phyloP scores from a whole-genome alignment of 768 basidiomycete species.

The Rhizopogon rudus region DNA sequence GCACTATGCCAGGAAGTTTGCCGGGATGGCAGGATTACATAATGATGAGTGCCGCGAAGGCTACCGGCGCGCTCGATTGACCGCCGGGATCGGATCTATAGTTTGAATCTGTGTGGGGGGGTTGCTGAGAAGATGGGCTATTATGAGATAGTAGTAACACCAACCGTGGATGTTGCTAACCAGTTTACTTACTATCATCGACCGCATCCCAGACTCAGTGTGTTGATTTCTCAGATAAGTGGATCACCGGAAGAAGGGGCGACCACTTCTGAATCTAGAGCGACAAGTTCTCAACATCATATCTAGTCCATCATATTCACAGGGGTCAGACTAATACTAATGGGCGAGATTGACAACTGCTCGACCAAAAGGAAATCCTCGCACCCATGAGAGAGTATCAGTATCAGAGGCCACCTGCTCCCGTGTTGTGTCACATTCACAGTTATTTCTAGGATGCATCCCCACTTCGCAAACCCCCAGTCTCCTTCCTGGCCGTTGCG shows the following conservation, averaged over 20 bases:
- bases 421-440: background rate
- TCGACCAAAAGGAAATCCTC: background rate
- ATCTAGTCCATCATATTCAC: background rate
- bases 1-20: too few species aligned
- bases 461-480: background rate
- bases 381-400: background rate
- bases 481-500: background rate
- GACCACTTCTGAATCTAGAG: background rate
- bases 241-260: background rate
- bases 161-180: background rate
- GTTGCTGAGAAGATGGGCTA: background rate
- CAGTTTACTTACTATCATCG: too few species aligned
- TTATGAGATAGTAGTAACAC: background rate
- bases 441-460: background rate
- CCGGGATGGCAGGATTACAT: too few species aligned
- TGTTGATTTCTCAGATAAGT: background rate
- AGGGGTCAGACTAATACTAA: background rate
- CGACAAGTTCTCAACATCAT: background rate
- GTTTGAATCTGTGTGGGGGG: background rate
- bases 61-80: too few species aligned
- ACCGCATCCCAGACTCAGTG: too few species aligned
- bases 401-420: background rate
- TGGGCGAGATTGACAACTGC: background rate
- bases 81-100: too few species aligned
- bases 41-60: too few species aligned